These are phyloP conservation scores for Neonectria coccinea DNA, from an alignment of 2,329 filamentous ascomycete genomes.

Conservation along the genomic window DNA sequence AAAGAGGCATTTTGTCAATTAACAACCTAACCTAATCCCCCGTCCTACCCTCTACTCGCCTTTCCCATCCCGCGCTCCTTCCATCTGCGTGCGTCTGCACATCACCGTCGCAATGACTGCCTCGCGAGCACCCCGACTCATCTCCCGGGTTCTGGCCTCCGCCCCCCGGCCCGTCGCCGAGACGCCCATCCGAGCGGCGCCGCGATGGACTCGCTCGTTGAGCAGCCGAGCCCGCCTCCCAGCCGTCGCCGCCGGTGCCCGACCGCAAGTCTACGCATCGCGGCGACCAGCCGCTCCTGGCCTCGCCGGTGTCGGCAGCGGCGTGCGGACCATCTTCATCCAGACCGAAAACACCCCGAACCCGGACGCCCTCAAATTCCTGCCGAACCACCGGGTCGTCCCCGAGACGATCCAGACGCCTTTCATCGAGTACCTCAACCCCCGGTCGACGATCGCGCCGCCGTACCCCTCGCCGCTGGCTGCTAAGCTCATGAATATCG, in stretches of 20 bases:
- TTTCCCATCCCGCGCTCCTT: background rate
- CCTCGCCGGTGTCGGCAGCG: conserved; percentile 48
- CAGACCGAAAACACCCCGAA: conserved; percentile 97
- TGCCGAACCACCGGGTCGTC: conserved; percentile 88
- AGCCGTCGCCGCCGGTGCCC: conserved; percentile 35
- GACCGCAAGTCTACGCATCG: conserved; percentile 36
- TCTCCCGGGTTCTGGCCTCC: conserved; percentile 42
- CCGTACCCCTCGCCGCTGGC: conserved; percentile 93
- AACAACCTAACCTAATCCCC: background rate
- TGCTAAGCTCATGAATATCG: conserved; percentile 89
- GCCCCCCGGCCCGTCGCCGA: conserved; percentile 39
- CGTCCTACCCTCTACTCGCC: background rate
- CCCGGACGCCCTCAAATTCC: conserved; percentile 94
- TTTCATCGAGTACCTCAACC: conserved; percentile 92
- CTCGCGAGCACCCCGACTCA: conserved; percentile 38
- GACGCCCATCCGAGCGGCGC: conserved; percentile 37
- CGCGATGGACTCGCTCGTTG: conserved; percentile 46
- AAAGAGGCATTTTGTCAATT: conserved; percentile 24
- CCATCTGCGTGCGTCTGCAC: background rate
- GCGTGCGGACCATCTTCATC: conserved; percentile 88
- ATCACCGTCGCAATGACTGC: conserved; percentile 40
- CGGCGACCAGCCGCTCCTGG: conserved; percentile 33
- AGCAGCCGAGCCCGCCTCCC: conserved; percentile 43
- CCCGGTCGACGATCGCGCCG: conserved; percentile 87
- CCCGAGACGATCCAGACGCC: conserved; percentile 78